Evolutionary conservation across 2,329 filamentous ascomycete species (phyloP).

Genomic region (Exserohilum turcica): DNA sequence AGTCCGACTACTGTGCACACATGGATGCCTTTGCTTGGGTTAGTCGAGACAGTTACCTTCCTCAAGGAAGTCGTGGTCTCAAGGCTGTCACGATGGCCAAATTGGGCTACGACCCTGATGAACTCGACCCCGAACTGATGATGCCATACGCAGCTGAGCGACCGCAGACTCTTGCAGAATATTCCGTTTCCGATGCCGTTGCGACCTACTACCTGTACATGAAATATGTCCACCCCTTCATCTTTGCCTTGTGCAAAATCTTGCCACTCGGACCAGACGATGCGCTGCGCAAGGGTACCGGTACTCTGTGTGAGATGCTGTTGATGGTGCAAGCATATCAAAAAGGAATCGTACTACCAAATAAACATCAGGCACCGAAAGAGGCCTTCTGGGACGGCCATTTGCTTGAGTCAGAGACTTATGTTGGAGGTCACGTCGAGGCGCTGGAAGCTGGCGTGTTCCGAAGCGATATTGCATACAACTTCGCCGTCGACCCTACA

Average conservation of each 20-base stretch:
- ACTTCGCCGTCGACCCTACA: conserved; percentile 85
- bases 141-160: conserved; percentile 84
- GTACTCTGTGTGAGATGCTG: conserved; percentile 98
- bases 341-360: conserved; percentile 88
- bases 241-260: conserved; percentile 98
- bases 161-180: conserved; percentile 93
- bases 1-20: conserved; percentile 93
- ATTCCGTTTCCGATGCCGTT: conserved; percentile 98
- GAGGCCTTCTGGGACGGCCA: conserved; percentile 98
- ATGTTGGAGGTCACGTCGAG: conserved; percentile 97
- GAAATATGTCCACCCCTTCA: conserved; percentile 99
- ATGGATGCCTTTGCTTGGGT: conserved; percentile 99
- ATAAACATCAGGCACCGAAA: conserved; percentile 89
- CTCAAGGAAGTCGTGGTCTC: conserved; percentile 93
- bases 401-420: conserved; percentile 93
- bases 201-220: conserved; percentile 99
- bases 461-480: conserved; percentile 90
- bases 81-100: conserved; percentile 98
- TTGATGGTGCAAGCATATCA: conserved; percentile 98
- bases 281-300: conserved; percentile 90
- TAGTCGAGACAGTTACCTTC: conserved; percentile 96
- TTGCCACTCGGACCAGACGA: conserved; percentile 92
- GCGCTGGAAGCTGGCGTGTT: conserved; percentile 99
- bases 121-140: conserved; percentile 97
- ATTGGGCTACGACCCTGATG: conserved; percentile 96